Evolutionary conservation across 1,284 basidiomycete species (phyloP), one percentile per base, ranked within the genome.

Genomic region (Inonotus obliquus): DNA sequence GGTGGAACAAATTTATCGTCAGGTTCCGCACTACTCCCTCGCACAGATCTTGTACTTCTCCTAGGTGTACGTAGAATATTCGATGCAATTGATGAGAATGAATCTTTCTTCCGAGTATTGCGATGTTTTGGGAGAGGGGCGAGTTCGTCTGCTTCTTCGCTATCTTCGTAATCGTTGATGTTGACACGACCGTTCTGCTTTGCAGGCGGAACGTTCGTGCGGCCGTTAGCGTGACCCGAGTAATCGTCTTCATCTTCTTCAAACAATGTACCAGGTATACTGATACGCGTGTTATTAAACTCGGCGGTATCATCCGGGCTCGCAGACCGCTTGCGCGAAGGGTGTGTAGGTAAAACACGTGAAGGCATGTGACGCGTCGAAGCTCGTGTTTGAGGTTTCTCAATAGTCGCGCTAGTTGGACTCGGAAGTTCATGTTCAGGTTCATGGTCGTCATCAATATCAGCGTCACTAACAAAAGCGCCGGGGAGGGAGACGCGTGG

Each of bases 241-340:
- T 52, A 39, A n/a, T 55, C 47, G 2, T 61, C 59, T 17, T 59
- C 59, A 1, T 62, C 64, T 2, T 66, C 65, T 19, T 62, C 54
- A 25, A 65, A 63, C 13, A 67, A 47, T 2, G 65, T 59, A 4
- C 66, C 66, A 13, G 66, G 66, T 11, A 67, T 66, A 44, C 61
- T 61, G 3, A 66, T 39, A 11, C 55, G 60, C 9, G 41, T 13
- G 32, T 51, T 35, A 27, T 52, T 23, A 6, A 37, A 29, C 10
- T 60, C 54, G 10, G 29, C 25, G n/a, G 39, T 39, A 10, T 57
- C 56, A 9, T 64, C 63, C 1, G 63, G 63, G 39, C 63, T 64
- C 2, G 56, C 60, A 14, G 60, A 55, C 17, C 63, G 63, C 27
- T 64, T 64, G 4, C 63, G 54, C 37, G 55, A 27, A 32, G 47